phyloP scores from a whole-genome alignment of 2,329 filamentous ascomycete genomes.

The Microcyclospora tardicrescens region DNA sequence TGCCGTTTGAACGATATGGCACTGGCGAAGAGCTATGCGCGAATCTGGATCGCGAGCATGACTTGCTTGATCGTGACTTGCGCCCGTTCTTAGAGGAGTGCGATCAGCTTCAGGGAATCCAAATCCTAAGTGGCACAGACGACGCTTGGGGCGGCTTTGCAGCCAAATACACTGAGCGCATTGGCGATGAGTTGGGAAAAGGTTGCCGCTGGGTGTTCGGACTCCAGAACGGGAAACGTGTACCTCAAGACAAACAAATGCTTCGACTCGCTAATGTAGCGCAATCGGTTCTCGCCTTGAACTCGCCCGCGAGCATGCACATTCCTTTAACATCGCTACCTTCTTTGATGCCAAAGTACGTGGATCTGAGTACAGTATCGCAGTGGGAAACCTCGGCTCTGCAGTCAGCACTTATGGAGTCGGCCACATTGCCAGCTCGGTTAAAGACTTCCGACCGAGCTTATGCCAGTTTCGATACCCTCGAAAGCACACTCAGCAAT shows the following conservation, averaged over 20 bases:
- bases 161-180: conserved; percentile 41
- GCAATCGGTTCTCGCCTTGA: conserved; percentile 54
- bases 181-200: conserved; percentile 88
- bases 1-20: conserved; percentile 69
- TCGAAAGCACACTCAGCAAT: conserved; percentile 56
- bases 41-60: conserved; percentile 50
- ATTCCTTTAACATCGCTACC: conserved; percentile 60
- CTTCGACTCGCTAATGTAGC: conserved; percentile 61
- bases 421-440: conserved; percentile 61
- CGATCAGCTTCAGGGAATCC: conserved; percentile 80
- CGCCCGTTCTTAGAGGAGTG: conserved; percentile 84
- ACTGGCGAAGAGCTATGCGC: conserved; percentile 60
- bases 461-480: conserved; percentile 44
- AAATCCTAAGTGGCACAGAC: conserved; percentile 44
- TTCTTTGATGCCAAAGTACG: conserved; percentile 39
- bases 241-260: conserved; percentile 45
- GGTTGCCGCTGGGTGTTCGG: conserved; percentile 79
- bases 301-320: conserved; percentile 60
- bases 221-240: conserved; percentile 45
- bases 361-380: conserved; percentile 50
- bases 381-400: conserved; percentile 72
- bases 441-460: conserved; percentile 37
- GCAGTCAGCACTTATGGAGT: conserved; percentile 64
- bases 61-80: conserved; percentile 81
- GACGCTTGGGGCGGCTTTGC: conserved; percentile 39